Base-by-base conservation (phyloP, 2,329 filamentous ascomycete species). In the Sporothrix humicola region DNA sequence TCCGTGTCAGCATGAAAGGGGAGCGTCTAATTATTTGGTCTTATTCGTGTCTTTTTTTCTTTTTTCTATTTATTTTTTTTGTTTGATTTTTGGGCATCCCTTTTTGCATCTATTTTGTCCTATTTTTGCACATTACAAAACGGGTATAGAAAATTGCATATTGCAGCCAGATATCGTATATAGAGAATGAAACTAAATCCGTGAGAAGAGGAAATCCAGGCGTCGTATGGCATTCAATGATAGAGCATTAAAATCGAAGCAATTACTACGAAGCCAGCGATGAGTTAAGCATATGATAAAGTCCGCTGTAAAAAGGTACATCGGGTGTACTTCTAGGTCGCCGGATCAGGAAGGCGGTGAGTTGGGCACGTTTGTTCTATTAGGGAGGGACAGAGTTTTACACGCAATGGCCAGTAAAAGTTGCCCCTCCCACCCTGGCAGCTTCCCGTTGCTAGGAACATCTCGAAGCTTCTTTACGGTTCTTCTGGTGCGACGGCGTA, bases 381-480 rank as follows among this genome's bases (percentile, higher is more conserved):
- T 42, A 20, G 23, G 37, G 37, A 20, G 59, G n/a, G 37, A 23
- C 68, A 69, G 48, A 69, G 65, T 69, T 69, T 69, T 69, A 37
- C 46, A 20, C 20, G 13, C 26, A 26, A 17, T 12, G 13, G 6
- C 42, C 17, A 42, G 23, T 17, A 12, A n/a, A 72, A 46, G 42
- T 46, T 69, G 72, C 72, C 72, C 72, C 72, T 73, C 71, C 71
- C 59, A n/a, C 46, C 59, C 31, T 44, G 31, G 31, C 54, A 17
- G 52, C 69, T 23, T n/a, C 23, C 17, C 46, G 31, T 48, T 73
- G 71, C 72, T 73, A 23, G 68, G 48, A 42, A 58, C 26, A 58
- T 74, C 74, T 74, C 68, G 74, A 75, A 75, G 48, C 73, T 75
- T 75, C 74, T 73, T 4, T 23, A 48, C 15, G 71, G 23, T 75